These are phyloP conservation scores for Xylariaceae sp. DNA, from an alignment of 2,329 filamentous ascomycete species.

Conservation along the genomic window DNA sequence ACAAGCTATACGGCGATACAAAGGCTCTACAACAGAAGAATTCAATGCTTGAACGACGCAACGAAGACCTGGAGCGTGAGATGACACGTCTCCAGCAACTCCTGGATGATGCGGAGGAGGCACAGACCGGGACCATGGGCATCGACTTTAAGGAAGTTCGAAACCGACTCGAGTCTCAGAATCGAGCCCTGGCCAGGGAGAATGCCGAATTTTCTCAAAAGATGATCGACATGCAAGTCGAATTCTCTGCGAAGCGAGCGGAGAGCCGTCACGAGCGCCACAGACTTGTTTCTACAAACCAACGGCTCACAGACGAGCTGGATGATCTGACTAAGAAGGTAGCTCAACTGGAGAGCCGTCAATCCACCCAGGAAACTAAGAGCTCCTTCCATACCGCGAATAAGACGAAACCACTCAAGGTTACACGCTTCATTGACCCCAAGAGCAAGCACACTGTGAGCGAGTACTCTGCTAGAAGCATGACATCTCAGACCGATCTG, in stretches of 20 bases:
- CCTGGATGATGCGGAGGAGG: slow-evolving; percentile 33
- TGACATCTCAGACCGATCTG: slow-evolving; percentile 26
- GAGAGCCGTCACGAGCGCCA: slow-evolving; percentile 17
- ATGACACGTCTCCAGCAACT: slow-evolving; percentile 45
- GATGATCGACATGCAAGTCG: slow-evolving; percentile 17
- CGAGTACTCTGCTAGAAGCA: slow-evolving; percentile 32
- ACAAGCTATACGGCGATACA: slow-evolving; percentile 51
- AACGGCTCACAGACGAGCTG: slow-evolving; percentile 38
- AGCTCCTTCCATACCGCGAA: slow-evolving; percentile 16
- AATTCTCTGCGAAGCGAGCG: slow-evolving; percentile 12
- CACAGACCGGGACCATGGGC: slow-evolving; percentile 14
- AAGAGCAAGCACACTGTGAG: slow-evolving; percentile 22
- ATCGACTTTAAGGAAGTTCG: slow-evolving; percentile 18
- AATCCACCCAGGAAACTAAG: slow-evolving; percentile 14
- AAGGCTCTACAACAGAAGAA: slow-evolving; percentile 35
- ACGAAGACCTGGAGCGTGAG: slow-evolving; percentile 42
- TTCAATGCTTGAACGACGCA: slow-evolving; percentile 41
- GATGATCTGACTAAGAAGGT: slow-evolving; percentile 31
- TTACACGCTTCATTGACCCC: slow-evolving; percentile 29
- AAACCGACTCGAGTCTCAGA: slow-evolving; percentile 19
- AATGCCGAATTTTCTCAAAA: slow-evolving; percentile 20
- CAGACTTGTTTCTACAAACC: slow-evolving; percentile 12
- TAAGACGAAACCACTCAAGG: slow-evolving; percentile 26
- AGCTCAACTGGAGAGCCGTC: slow-evolving; percentile 19
- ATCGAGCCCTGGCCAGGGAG: slow-evolving; percentile 17